Evolutionary conservation across 2,329 filamentous ascomycete species (phyloP).

Genomic region (Alternaria consortialis): DNA sequence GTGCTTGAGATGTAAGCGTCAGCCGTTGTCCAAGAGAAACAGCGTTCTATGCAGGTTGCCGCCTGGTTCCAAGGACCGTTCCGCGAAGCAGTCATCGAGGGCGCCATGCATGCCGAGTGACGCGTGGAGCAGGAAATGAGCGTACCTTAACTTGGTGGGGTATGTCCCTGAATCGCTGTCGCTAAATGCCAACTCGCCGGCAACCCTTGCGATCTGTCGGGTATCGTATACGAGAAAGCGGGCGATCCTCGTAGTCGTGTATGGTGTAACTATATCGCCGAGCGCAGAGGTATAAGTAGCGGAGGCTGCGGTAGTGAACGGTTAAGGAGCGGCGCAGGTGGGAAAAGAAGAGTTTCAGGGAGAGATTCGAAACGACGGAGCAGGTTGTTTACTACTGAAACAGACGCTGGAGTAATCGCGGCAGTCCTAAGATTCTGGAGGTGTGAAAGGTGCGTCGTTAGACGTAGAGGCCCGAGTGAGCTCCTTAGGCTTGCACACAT

Average conservation of each 20-base stretch:
- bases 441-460: constrained; percentile 24
- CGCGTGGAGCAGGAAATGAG: constrained; percentile 34
- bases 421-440: constrained; percentile 18
- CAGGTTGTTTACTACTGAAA: constrained; percentile 36
- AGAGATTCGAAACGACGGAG: constrained; percentile 26
- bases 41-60: constrained; percentile 22
- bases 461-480: constrained; percentile 25
- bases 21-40: constrained; percentile 38
- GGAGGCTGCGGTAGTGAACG: constrained; percentile 15
- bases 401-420: constrained; percentile 26
- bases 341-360: constrained; percentile 12
- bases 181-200: constrained; percentile 26
- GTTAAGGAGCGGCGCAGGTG: constrained; percentile 23
- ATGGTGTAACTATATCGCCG: constrained; percentile 6
- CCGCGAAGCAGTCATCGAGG: constrained; percentile 28
- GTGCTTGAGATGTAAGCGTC: constrained; percentile 32
- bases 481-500: constrained; percentile 21
- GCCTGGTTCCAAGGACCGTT: constrained; percentile 23
- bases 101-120: constrained; percentile 32
- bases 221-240: constrained; percentile 20
- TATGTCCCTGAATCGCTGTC: constrained; percentile 30
- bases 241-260: constrained; percentile 11
- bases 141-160: constrained; percentile 39
- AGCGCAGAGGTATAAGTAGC: constrained; percentile 2
- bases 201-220: constrained; percentile 20